Evolutionary conservation across 2,329 filamentous ascomycete species (phyloP), one percentile per base, ranked within the genome.

Genomic region (Tothia fuscella): DNA sequence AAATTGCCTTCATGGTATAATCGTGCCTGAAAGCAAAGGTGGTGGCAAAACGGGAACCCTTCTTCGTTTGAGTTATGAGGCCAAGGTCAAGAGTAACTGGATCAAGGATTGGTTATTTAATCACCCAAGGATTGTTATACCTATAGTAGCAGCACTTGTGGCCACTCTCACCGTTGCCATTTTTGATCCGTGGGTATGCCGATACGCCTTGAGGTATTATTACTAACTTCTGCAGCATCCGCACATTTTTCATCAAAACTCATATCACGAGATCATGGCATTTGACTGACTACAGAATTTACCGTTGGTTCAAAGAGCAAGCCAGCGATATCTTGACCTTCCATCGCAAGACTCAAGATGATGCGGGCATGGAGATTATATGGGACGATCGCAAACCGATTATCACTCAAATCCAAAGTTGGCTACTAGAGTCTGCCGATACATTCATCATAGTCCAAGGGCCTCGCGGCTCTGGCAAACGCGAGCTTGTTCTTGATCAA

Each of bases 371-470:
- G 50, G 73, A 78, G 39, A 82, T 84, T 1, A 78, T 96, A 7
- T 94, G 88, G 82, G 84, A 86, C 47, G 87, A 93, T 54, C 78
- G 87, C 16, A 83, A 82, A 50, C 76, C 77, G 32, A 74, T 87
- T 38, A 91, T 96, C 46, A 75, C 86, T 17, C 78, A 88, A 54
- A 73, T 98, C 10, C 78, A 80, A 49, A 80, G 76, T 12, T 94
- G 87, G 86, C 65, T 96, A 6, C 78, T 86, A 54, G 89, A 95
- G 52, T 88, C 82, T 4, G 77, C 81, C 0, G 86, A 91, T 46
- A 96, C 88, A 0, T 95, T 95, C 56, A 87, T 94, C 48, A 84
- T 96, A 6, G 76, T 98, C 1, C 88, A 94, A 55, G 91, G 91
- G 0, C 88, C 91, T 4, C 77, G 87, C 39, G 91, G 89, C 5